Conservation (phyloP, 352 stramenopile species). For the Phytophthora sansomeana region DNA sequence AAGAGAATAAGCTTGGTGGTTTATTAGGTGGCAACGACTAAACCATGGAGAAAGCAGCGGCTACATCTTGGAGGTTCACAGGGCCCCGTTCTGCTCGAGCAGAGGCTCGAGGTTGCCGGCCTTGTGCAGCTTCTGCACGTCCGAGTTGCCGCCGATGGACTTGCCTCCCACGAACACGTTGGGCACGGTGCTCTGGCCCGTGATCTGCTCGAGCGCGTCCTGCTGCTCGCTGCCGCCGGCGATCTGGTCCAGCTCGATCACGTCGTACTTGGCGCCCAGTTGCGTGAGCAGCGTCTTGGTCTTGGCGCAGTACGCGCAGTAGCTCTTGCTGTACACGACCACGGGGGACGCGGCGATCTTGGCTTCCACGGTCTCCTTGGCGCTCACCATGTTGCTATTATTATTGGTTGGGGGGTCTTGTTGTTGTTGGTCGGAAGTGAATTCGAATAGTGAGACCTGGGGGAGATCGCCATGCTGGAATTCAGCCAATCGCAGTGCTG, state of each 20-base stretch:
- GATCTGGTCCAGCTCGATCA: slow-evolving; percentile 74
- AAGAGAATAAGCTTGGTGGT: slow-evolving; percentile 5
- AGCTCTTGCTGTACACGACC: slow-evolving; percentile 94
- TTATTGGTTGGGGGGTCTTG: not conserved
- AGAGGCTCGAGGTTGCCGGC: slow-evolving; percentile 91
- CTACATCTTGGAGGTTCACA: slow-evolving; percentile 44
- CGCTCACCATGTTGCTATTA: slow-evolving; percentile 54
- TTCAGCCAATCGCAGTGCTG: slow-evolving; percentile 12
- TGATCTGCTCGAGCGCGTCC: slow-evolving; percentile 67
- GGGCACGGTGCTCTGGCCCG: slow-evolving; percentile 95
- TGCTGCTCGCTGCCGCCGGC: slow-evolving; percentile 60
- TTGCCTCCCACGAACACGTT: slow-evolving; percentile 97
- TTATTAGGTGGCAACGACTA: slow-evolving; percentile 15
- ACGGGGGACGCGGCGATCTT: slow-evolving; percentile 63
- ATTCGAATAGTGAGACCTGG: slow-evolving; percentile 18
- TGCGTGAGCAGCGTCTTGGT: slow-evolving; percentile 72
- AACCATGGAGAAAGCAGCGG: not conserved
- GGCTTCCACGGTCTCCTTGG: slow-evolving; percentile 71
- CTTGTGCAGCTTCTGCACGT: slow-evolving; percentile 90
- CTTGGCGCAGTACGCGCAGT: slow-evolving; percentile 94
- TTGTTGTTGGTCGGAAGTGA: slow-evolving; percentile 12
- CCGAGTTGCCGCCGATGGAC: slow-evolving; percentile 96
- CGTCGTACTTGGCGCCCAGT: slow-evolving; percentile 57
- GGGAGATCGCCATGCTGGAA: not conserved
- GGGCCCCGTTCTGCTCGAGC: slow-evolving; percentile 72